Base-by-base conservation (phyloP, 306 rosid species). In the Hippophae tibetana region DNA sequence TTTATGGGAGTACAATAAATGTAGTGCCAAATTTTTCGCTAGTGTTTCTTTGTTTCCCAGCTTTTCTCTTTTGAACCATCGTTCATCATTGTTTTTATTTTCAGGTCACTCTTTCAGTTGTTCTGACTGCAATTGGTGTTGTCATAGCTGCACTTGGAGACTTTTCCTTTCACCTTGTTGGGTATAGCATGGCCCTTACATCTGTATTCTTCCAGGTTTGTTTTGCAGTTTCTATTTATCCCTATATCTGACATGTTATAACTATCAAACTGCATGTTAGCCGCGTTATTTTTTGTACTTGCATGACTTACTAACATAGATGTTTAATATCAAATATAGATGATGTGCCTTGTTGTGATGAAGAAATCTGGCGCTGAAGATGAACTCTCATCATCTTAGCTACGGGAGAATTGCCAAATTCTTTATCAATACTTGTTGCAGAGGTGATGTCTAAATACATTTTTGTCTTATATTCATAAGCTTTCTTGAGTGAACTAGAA, bases 341-440 rank as follows among this genome's bases (percentile, higher is more conserved):
- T 96, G 72, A 92, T 92, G 99, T 92, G 85, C 83, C 93, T 92
- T 59, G 86, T 88, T 58, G 72, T 92, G 74, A 96, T 92, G 73
- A 95, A 92, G 80, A 88, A 74, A 73, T 92, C 99, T 38, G 96
- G 99, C 47, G 99, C 90, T 52, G 99, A 92, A 79, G 82, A 86
- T 58, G 95, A 97, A 69, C 90, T 88, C 62, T 80, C 95, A 11
- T 92, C 69, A 88, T 92, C 66, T 75, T 86, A 69, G 93, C 86
- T 44, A 86, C 93, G 0, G 90, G 96, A 67, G 99, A 92, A 71
- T 82, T 92, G 84, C 97, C 99, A 58, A 47, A 69, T 82, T 92
- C 95, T 63, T 61, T 92, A 51, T 78, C 93, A 14, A 42, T 83
- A 71, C 73, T 92, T 63, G 48, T 86, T 61, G 90, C 89, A 57